Percentiles rank a stretch among this genome's conserved stretches.
phyloP scores from a whole-genome alignment of 1,284 basidiomycete genomes.

The Apiotrichum gracile region DNA sequence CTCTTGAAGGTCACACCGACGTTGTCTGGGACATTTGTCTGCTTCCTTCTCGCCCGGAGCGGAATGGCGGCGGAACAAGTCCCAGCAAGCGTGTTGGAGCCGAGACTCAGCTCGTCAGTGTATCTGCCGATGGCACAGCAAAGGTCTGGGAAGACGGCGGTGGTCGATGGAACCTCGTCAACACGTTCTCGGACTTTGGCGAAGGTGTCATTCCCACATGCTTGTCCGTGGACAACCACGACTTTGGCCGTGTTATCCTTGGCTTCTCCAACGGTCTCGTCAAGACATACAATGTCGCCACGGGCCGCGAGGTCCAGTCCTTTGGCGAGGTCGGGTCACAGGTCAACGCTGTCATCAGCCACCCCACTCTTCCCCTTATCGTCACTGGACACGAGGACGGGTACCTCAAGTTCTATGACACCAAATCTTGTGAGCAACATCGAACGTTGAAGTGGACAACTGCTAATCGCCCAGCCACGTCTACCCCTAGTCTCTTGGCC shows the following conservation, averaged over 20 bases:
- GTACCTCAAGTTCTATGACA: conserved; percentile 82
- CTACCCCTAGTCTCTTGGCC: conserved; percentile 81
- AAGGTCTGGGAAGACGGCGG: conserved; percentile 72
- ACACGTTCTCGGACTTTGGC: conserved; percentile 23
- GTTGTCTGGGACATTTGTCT: conserved; percentile 87
- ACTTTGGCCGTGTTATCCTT: conserved; percentile 53
- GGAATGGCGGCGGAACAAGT: conserved; percentile 1
- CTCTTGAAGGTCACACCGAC: conserved; percentile 85
- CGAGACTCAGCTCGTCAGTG: conserved; percentile 67
- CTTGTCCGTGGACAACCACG: conserved; percentile 52
- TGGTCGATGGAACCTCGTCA: conserved; percentile 20
- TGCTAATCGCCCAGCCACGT: conserved; percentile 51
- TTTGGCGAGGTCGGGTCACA: conserved; percentile 59
- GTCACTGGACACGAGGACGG: conserved; percentile 92
- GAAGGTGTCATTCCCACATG: conserved; percentile 58
- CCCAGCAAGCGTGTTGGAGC: conserved; percentile 4
- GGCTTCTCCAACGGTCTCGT: conserved; percentile 85
- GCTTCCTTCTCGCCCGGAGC: conserved; percentile 28
- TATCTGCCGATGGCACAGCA: conserved; percentile 81
- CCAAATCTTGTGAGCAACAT: conserved; percentile 53
- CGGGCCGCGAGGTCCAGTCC: conserved; percentile 67
- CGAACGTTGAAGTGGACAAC: neutral
- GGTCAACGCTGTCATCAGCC: conserved; percentile 82
- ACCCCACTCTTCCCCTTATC: conserved; percentile 82
- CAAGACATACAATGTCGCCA: conserved; percentile 84